These are phyloP conservation scores for Esteya vermicola DNA, from an alignment of 2,329 filamentous ascomycete genomes.

Conservation along the genomic window DNA sequence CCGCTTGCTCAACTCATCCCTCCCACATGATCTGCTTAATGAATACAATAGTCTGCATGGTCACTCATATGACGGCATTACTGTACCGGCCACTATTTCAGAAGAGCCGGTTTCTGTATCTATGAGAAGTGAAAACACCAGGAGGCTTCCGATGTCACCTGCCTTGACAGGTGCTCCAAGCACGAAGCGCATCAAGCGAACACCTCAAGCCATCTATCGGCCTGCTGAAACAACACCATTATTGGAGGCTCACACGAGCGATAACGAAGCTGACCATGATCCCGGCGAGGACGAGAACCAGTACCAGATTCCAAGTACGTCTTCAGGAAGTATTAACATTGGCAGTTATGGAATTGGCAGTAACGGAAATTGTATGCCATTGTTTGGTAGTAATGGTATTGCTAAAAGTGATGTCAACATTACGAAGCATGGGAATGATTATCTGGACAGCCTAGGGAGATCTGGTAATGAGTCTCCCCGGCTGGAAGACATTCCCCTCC, in stretches of 20 bases:
- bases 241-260: slow-evolving; percentile 27
- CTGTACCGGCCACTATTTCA: slow-evolving; percentile 60
- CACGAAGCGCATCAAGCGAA: slow-evolving; percentile 52
- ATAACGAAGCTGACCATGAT: slow-evolving; percentile 28
- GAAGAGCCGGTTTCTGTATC: slow-evolving; percentile 39
- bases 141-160: no score
- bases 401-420: no score
- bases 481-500: slow-evolving; percentile 47
- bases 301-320: not conserved
- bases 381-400: no score
- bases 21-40: slow-evolving; percentile 84
- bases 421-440: not conserved
- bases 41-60: slow-evolving; percentile 61
- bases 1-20: slow-evolving; percentile 72
- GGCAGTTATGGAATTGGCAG: no score
- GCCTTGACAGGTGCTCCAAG: slow-evolving; percentile 3
- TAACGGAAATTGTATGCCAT: no score
- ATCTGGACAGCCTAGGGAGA: not conserved
- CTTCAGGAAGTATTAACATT: no score
- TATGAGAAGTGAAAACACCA: no score
- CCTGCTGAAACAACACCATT: slow-evolving; percentile 55
- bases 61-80: slow-evolving; percentile 36
- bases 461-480: slow-evolving; percentile 18
- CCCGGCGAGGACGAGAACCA: slow-evolving; percentile 23
- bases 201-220: slow-evolving; percentile 76